Conservation (phyloP, 805 yeast species). For the Metschnikowia kunwiensis region DNA sequence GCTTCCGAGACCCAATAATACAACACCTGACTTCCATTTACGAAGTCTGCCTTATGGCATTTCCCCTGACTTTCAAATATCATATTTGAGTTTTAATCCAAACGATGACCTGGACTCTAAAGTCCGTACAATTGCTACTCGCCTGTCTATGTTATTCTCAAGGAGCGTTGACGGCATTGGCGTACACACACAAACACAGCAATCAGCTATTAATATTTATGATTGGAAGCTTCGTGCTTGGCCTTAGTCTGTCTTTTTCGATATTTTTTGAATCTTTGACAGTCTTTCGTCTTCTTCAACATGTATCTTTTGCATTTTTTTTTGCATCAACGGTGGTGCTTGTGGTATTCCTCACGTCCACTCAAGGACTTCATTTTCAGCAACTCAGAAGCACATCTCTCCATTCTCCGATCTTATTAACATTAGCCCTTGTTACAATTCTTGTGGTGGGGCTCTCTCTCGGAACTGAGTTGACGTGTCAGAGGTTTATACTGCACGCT, state of each 20-base stretch:
- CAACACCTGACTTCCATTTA: no score
- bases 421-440: slow-evolving; percentile 1
- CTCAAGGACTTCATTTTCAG: no score
- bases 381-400: no score
- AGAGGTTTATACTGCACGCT: not conserved
- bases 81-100: no score
- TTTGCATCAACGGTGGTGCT: slow-evolving; percentile 5
- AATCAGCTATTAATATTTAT: slow-evolving; percentile 3
- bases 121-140: slow-evolving; percentile 10
- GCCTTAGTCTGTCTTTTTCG: slow-evolving; percentile 1
- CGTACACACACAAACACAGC: slow-evolving; percentile 1
- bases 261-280: not conserved
- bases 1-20: no score
- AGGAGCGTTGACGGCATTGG: slow-evolving; percentile 13
- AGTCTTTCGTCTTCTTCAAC: not conserved
- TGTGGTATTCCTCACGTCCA: no score
- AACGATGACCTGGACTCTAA: slow-evolving; percentile 10
- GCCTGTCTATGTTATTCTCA: slow-evolving; percentile 11
- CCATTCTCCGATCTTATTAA: not conserved
- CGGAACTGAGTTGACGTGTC: not conserved
- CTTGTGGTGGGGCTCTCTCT: slow-evolving; percentile 1
- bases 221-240: slow-evolving; percentile 2
- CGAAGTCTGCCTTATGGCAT: no score
- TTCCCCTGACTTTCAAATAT: no score
- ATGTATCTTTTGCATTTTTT: slow-evolving; percentile 3